Base-by-base conservation (phyloP, 139 green algal genomes). In the Picochlorum sp. region DNA sequence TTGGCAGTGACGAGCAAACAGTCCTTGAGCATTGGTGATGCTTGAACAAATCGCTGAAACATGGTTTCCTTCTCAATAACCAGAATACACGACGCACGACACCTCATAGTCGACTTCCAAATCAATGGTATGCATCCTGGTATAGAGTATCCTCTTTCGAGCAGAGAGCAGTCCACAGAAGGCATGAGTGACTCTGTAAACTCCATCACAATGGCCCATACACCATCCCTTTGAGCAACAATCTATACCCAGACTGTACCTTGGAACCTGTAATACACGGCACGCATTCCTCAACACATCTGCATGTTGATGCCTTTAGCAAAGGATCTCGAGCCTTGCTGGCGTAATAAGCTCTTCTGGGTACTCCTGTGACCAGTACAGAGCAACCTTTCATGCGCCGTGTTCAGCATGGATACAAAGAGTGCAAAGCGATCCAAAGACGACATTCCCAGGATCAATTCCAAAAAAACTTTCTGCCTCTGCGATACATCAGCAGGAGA, bases 51-150 rank as follows among this genome's bases (percentile, higher is more conserved):
- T 3, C 70, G 18, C 64, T 89, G 82, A 45, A 95, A 95, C 1
- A 95, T 63, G 0, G 88, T 79, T 34, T 95, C 87, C 73, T 93
- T 94, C 69, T 94, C 86, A 3, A 94, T 69, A 18, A 94, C 76
- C 15, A 94, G 50, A 23, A 95, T 68, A 26, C 61, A 20, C 30
- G 59, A 28, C 9, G 71, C 54, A 52, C 78, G 62, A n/a, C 30
- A 80, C 8, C 66, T 45, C 21, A 91, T 78, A 18, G n/a, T 45
- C 14, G 76, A 69, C 1, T 47, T 26, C 11, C 66, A 24, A n/a
- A 92, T 73, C 24, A 57, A 51, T 1, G 44, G 41, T 20, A 85
- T 60, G 51, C 90, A 70, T 4, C 84, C 83, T n/a, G 83, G 60
- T 28, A 89, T 86, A 26, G 61, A 45, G 14, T 18, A 63, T 16